A percentile compares a stretch with the other conserved stretches of the same genome.
Conservation (phyloP, 345 rosid species). For the Lenwebbia sp. region DNA sequence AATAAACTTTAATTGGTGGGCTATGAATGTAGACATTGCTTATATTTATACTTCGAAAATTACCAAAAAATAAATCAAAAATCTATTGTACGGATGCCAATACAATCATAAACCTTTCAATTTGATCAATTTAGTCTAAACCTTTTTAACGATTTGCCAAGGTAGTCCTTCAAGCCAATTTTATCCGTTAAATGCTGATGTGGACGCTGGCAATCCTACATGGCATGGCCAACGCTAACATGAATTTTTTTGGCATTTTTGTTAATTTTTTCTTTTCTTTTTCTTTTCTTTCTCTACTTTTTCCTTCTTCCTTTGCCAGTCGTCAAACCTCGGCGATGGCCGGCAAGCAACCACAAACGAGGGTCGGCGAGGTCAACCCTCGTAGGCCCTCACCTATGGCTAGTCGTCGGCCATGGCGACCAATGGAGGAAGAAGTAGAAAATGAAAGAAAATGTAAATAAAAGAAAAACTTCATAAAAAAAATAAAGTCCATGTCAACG, state of each 20-base stretch:
- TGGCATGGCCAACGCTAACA: accelerated
- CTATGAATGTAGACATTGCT: neutral
- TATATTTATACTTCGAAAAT: neutral
- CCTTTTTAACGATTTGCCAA: neutral
- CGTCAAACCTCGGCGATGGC: too few relatives aligned
- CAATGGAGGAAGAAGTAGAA: neutral
- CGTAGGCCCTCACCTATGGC: neutral
- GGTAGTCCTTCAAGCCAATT: neutral
- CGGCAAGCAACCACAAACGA: accelerated
- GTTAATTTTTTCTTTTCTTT: too few relatives aligned
- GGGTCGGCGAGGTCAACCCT: neutral
- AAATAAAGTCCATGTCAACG: neutral
- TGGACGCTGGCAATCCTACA: neutral
- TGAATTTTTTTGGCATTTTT: too few relatives aligned
- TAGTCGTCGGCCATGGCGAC: accelerated
- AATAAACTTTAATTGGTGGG: neutral
- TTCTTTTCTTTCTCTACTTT: neutral
- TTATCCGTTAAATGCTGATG: accelerated
- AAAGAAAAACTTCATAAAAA: neutral
- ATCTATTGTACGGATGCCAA: neutral
- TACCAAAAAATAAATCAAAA: neutral
- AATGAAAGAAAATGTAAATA: neutral
- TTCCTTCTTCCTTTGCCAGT: accelerated
- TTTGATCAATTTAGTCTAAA: neutral
- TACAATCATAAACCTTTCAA: accelerated